These are phyloP conservation scores for Apiotrichum porosum DNA, from an alignment of 1,284 basidiomycete species.

Conservation along the genomic window DNA sequence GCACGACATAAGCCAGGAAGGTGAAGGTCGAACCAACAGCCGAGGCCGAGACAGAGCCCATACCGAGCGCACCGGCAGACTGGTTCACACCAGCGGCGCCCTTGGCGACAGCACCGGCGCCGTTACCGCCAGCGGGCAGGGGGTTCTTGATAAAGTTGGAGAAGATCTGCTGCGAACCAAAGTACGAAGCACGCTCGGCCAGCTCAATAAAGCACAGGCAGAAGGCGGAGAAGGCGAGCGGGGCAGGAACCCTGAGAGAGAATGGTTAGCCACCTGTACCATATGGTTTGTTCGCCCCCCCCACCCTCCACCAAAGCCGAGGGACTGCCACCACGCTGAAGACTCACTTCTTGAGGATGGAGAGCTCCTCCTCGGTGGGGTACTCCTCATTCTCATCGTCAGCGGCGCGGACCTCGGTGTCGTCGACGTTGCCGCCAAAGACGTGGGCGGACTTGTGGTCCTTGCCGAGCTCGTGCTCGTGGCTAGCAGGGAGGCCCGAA, in stretches of 20 bases:
- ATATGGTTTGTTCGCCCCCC: too few relatives aligned
- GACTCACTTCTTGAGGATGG: constrained; percentile 5
- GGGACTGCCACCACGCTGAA: background rate
- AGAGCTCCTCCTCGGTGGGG: constrained; percentile 9
- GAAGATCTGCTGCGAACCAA: constrained; percentile 10
- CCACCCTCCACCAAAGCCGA: too few relatives aligned
- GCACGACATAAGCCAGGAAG: constrained; percentile 36
- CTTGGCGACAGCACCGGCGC: constrained; percentile 64
- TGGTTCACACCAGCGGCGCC: constrained; percentile 56
- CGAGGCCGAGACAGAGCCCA: constrained; percentile 27
- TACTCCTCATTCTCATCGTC: constrained; percentile 1
- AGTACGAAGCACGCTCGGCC: constrained; percentile 36
- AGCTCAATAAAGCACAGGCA: constrained; percentile 45
- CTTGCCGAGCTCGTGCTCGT: background rate
- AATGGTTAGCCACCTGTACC: too few relatives aligned
- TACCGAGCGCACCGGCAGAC: constrained; percentile 56
- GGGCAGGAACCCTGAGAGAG: constrained; percentile 6
- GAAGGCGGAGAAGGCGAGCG: constrained; percentile 7
- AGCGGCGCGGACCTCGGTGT: background rate
- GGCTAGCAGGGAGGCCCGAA: background rate
- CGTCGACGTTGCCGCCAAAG: background rate
- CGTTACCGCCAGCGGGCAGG: constrained; percentile 59
- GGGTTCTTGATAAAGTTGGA: constrained; percentile 41
- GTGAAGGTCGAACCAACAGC: constrained; percentile 30
- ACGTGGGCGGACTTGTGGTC: background rate